Conservation (phyloP, 495 filamentous ascomycete species). For the Neurospora sp. region DNA sequence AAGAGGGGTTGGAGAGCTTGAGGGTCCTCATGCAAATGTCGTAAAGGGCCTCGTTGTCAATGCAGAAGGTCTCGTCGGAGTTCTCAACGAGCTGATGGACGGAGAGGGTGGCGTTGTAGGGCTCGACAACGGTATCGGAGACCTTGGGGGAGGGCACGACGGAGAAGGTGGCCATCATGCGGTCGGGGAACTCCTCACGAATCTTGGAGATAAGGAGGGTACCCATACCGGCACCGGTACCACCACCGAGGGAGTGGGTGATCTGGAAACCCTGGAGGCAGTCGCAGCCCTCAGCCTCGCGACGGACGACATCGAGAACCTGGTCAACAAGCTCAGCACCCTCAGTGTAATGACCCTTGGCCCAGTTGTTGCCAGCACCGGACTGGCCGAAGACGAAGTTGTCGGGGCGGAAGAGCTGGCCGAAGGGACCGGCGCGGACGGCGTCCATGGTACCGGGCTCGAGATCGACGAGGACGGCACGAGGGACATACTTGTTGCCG, state of each 20-base stretch:
- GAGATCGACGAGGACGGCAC: slow-evolving; percentile 98
- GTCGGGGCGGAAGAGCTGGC: slow-evolving; percentile 98
- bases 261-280: slow-evolving; percentile 99
- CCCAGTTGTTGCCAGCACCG: slow-evolving; percentile 99
- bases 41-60: slow-evolving; percentile 99
- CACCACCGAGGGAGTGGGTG: slow-evolving; percentile 99
- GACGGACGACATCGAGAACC: slow-evolving; percentile 96
- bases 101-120: slow-evolving; percentile 99
- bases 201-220: slow-evolving; percentile 99
- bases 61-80: slow-evolving; percentile 99
- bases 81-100: slow-evolving; percentile 99
- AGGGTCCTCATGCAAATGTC: slow-evolving; percentile 99
- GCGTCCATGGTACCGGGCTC: slow-evolving; percentile 99
- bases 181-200: slow-evolving; percentile 99
- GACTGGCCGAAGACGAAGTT: slow-evolving; percentile 99
- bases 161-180: slow-evolving; percentile 99
- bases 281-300: slow-evolving; percentile 97
- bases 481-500: slow-evolving; percentile 97
- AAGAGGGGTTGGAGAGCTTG: slow-evolving; percentile 96
- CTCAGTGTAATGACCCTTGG: slow-evolving; percentile 99
- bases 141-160: slow-evolving; percentile 99
- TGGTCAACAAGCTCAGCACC: slow-evolving; percentile 98
- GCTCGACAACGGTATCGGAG: slow-evolving; percentile 98
- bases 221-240: slow-evolving; percentile 99
- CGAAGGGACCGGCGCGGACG: slow-evolving; percentile 97